Evolutionary conservation across 371 early-diverging fungal genomes (phyloP), one percentile per base, ranked within the genome.

Genomic region (Circinella minor): DNA sequence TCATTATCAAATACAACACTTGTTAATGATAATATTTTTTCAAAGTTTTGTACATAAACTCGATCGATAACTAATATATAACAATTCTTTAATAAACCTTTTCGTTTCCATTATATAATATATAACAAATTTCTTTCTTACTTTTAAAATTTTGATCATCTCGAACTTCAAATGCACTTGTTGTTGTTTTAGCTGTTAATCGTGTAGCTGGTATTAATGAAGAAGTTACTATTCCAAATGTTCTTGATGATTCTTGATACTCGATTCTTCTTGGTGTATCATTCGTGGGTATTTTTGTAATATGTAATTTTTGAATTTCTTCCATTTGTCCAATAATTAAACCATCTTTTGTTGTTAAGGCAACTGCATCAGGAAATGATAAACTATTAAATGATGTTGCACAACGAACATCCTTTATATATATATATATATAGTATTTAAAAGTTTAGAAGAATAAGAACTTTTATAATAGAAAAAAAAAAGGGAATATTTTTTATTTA

Each of bases 291-390:
- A 92, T 77, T 37, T 86, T 91, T 20, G 89, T 89, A 62, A 97
- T 90, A 71, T 98, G 98, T 36, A 98, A 82, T 72, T 94, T 93
- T 73, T 96, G 95, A 64, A 95, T 91, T 34, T 91, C 89, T 66
- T 98, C 96, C 65, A 97, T 90, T 15, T 82, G 87, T 0, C 95
- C 97, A 63, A 98, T 87, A 36, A 86, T 79, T 20, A 97, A 80
- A 0, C 87, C 80, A 39, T 85, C 89, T 39, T 81, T 82, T 4
- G 90, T 87, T 7, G 90, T 91, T 62, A 96, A 76, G 1, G 92
- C 94, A 15, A 96, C 78, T 1, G 91, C 89, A 61, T 88, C 86
- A 4, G 91, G 90, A 48, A 90, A 88, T 0, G 81, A 72, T 0
- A 72, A 61, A 18, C 91, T 86, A 59, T 82, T 85, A 76, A 96